Conservation (phyloP, 306 rosid species). For the Castanospermum australe region DNA sequence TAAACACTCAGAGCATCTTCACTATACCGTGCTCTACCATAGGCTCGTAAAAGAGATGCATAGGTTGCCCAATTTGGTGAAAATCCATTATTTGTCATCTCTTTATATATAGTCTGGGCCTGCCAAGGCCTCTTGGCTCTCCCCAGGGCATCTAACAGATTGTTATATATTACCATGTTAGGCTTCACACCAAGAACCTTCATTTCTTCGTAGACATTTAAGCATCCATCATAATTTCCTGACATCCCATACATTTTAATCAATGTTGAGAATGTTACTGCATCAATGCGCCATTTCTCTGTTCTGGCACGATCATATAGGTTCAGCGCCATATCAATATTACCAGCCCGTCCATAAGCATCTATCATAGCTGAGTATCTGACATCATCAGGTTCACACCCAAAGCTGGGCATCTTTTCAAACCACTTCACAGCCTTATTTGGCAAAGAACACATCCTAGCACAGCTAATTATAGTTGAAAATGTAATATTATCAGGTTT, state of each 20-base stretch:
- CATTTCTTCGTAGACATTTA: constrained; percentile 83
- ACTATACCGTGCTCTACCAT: constrained; percentile 60
- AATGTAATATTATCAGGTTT: constrained; percentile 73
- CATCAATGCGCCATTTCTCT: constrained; percentile 71
- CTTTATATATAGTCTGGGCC: constrained; percentile 64
- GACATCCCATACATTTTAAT: constrained; percentile 68
- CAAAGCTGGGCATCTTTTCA: constrained; percentile 70
- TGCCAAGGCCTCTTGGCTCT: constrained; percentile 75
- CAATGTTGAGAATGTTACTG: constrained; percentile 57
- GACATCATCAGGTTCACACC: constrained; percentile 60
- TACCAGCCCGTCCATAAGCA: constrained; percentile 76
- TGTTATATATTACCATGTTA: constrained; percentile 55
- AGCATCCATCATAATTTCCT: constrained; percentile 76
- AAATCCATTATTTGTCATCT: constrained; percentile 64
- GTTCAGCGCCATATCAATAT: constrained; percentile 66
- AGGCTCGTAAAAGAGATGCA: constrained; percentile 73
- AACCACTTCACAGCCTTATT: constrained; percentile 79
- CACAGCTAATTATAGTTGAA: constrained; percentile 73
- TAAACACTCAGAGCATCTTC: constrained; percentile 70
- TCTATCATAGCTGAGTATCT: constrained; percentile 64
- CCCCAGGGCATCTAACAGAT: constrained; percentile 74
- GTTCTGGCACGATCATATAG: constrained; percentile 74
- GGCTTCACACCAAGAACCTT: constrained; percentile 70
- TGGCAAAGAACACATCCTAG: constrained; percentile 50
- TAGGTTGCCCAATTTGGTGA: constrained; percentile 63